Evolutionary conservation across 345 rosid genomes (phyloP).

Genomic region (Pelargonium nanum): DNA sequence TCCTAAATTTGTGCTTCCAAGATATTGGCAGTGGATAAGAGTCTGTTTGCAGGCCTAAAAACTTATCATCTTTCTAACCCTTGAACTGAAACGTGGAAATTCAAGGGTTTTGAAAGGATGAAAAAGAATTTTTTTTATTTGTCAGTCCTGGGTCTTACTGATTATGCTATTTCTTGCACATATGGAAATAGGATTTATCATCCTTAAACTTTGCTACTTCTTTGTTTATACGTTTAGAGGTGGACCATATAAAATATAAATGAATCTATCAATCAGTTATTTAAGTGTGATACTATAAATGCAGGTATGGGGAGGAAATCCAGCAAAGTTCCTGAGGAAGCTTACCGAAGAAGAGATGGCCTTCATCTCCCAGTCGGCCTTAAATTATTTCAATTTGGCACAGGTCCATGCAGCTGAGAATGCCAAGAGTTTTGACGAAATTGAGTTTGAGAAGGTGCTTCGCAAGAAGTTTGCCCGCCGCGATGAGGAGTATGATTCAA

Average conservation of each 20-base stretch:
- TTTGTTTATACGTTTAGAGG: background rate
- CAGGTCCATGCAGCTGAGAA: constrained; percentile 81
- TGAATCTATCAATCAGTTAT: background rate
- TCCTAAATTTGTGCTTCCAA: background rate
- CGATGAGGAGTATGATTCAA: constrained; percentile 67
- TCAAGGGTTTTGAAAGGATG: background rate
- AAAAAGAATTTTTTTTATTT: too few species aligned
- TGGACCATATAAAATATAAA: background rate
- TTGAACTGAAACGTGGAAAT: background rate
- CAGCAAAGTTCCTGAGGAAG: constrained; percentile 73
- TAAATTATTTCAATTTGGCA: constrained; percentile 58
- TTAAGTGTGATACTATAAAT: background rate
- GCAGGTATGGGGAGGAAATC: constrained; percentile 94
- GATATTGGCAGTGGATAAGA: background rate
- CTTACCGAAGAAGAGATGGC: constrained; percentile 74
- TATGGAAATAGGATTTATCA: background rate
- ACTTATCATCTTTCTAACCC: background rate
- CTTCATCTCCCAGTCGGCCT: constrained; percentile 61
- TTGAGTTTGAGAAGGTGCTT: constrained; percentile 61
- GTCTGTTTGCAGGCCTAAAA: background rate
- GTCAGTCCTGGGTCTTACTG: background rate
- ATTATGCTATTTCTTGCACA: background rate
- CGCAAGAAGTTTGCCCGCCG: constrained; percentile 56
- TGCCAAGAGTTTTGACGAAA: constrained; percentile 37
- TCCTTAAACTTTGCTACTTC: background rate